These are phyloP conservation scores for Arthrinium phaeospermum DNA, from an alignment of 2,329 filamentous ascomycete species.

Conservation along the genomic window DNA sequence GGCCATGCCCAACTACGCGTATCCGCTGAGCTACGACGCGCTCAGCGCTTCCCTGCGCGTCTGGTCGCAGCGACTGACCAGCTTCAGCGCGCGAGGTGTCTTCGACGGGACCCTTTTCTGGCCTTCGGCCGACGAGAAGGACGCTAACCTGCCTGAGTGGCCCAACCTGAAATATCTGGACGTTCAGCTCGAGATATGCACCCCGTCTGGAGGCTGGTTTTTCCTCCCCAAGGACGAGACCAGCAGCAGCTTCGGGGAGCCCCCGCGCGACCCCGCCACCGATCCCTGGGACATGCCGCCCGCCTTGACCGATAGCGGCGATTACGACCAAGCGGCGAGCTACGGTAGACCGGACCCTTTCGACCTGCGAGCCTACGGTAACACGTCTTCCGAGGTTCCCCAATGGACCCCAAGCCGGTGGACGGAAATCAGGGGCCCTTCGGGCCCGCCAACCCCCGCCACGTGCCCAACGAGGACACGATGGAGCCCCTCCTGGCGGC, in stretches of 20 bases:
- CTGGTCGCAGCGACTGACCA: conserved; percentile 19
- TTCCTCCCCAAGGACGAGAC: conserved; percentile 10
- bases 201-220: conserved; percentile 20
- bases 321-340: background rate
- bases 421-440: background rate
- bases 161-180: background rate
- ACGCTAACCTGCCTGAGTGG: conserved; percentile 9
- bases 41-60: conserved; percentile 18
- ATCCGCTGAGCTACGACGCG: conserved; percentile 16
- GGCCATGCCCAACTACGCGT: conserved; percentile 15
- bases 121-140: background rate
- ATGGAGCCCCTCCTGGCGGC: conserved; percentile 20
- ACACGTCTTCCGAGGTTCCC: no score
- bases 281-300: conserved; percentile 20
- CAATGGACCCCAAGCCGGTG: no score
- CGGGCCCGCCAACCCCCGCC: background rate
- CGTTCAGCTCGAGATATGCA: conserved; percentile 6
- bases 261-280: conserved; percentile 16
- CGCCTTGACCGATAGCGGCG: background rate
- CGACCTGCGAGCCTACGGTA: background rate
- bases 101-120: conserved; percentile 21
- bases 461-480: conserved; percentile 14
- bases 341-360: background rate
- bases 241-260: background rate
- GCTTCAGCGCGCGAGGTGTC: conserved; percentile 19